Evolutionary conservation across 2,329 filamentous ascomycete genomes (phyloP).

Genomic region (Tolypocladium pustulatum): DNA sequence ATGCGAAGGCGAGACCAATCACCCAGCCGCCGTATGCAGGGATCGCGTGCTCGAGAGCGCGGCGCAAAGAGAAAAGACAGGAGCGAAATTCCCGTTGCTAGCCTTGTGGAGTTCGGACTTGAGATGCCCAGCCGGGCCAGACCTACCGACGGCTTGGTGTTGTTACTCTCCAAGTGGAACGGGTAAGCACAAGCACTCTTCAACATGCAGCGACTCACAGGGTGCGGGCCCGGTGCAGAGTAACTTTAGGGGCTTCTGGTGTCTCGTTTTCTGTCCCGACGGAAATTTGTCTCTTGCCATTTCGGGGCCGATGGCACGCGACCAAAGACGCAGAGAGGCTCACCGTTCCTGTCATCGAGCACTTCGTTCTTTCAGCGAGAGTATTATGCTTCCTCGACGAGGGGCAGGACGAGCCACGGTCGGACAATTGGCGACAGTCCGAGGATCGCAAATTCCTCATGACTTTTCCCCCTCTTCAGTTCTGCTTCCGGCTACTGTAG

Average conservation of each 20-base stretch:
- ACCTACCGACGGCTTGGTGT: not conserved
- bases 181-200: not conserved
- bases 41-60: not conserved
- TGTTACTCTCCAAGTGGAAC: not conserved
- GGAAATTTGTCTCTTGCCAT: no score
- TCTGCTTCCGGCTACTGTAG: not conserved
- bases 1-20: not conserved
- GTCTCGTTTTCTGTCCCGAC: no score
- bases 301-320: not conserved
- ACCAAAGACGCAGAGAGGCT: no score
- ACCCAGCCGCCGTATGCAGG: not conserved
- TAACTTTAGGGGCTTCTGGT: not conserved
- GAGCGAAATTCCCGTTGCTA: not conserved
- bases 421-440: not conserved
- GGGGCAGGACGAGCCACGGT: not conserved
- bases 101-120: not conserved
- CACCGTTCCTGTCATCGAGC: no score
- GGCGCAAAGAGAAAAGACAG: not conserved
- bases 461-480: not conserved
- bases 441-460: not conserved
- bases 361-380: no score
- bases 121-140: not conserved
- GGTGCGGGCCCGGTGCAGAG: not conserved
- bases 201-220: not conserved
- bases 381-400: not conserved